phyloP scores from a whole-genome alignment of 257 asterid species.

The Solanum okadae region DNA sequence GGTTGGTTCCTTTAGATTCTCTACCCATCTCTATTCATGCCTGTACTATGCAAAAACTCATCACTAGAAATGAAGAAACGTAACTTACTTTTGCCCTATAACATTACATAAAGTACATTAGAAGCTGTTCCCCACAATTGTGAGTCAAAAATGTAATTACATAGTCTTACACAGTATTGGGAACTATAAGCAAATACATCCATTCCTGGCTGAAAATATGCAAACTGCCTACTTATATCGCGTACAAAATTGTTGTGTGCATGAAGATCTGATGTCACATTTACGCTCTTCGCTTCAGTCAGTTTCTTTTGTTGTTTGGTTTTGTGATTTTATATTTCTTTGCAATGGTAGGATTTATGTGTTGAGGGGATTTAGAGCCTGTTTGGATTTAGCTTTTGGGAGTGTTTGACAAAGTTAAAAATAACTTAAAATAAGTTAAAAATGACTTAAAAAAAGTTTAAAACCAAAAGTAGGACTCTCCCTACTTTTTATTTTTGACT shows the following conservation, averaged over 20 bases:
- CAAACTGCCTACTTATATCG: background rate
- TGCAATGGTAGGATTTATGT: background rate
- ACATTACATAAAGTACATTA: background rate
- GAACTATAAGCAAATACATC: background rate
- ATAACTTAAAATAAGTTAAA: background rate
- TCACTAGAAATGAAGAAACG: background rate
- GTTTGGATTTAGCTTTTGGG: background rate
- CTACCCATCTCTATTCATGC: background rate
- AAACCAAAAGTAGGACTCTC: background rate
- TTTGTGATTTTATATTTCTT: background rate
- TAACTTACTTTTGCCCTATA: background rate
- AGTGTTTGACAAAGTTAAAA: background rate
- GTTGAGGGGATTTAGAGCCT: background rate
- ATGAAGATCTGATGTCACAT: background rate
- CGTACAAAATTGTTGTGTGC: background rate
- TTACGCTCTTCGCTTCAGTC: background rate
- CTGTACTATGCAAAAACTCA: background rate
- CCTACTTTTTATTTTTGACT: background rate
- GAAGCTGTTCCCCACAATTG: background rate
- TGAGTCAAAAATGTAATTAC: background rate
- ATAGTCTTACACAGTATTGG: background rate
- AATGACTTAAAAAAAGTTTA: background rate
- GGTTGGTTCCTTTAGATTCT: conserved; percentile 33
- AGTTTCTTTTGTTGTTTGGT: background rate
- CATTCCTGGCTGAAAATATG: background rate